A percentile compares a stretch with the other conserved stretches of the same genome.
These are phyloP conservation scores for Leccinum imitatum DNA, from an alignment of 768 basidiomycete genomes.

Conservation along the genomic window DNA sequence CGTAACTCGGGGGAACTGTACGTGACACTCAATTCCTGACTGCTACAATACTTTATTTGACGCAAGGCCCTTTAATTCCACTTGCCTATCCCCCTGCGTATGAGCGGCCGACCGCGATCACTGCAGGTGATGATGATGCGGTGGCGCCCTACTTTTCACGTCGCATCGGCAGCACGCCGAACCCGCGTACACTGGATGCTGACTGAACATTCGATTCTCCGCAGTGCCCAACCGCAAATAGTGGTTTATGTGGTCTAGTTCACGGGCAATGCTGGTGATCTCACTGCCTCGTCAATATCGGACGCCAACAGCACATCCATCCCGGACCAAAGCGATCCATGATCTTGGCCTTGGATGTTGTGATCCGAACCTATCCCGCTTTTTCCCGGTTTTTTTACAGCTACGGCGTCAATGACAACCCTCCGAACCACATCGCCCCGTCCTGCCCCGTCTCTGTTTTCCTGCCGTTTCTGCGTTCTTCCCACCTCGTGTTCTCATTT, in stretches of 20 bases:
- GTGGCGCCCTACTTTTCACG: background rate
- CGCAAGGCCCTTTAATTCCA: background rate
- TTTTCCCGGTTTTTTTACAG: slow-evolving; percentile 4
- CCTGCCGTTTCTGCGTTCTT: background rate
- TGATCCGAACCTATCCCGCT: slow-evolving; percentile 26
- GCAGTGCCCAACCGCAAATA: slow-evolving; percentile 4
- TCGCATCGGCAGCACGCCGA: background rate
- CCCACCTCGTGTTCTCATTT: slow-evolving; percentile 2
- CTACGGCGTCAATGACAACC: background rate
- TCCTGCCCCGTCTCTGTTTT: background rate
- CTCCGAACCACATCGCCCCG: slow-evolving; percentile 1
- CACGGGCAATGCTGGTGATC: background rate
- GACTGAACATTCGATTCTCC: slow-evolving; percentile 10
- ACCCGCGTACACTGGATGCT: background rate
- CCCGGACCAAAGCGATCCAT: slow-evolving; percentile 1
- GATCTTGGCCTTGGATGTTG: slow-evolving; percentile 2
- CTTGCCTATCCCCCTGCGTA: background rate
- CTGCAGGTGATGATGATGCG: slow-evolving; percentile 6
- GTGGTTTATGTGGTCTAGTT: background rate
- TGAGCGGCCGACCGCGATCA: slow-evolving; percentile 7
- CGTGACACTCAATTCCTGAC: slow-evolving; percentile 1
- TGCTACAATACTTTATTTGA: slow-evolving; percentile 5
- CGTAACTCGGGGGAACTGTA: slow-evolving; percentile 14
- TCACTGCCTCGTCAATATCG: slow-evolving; percentile 15
- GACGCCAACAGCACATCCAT: slow-evolving; percentile 19